phyloP scores from a whole-genome alignment of 2,329 filamentous ascomycete genomes.

The Aspergillus aculeatinus region DNA sequence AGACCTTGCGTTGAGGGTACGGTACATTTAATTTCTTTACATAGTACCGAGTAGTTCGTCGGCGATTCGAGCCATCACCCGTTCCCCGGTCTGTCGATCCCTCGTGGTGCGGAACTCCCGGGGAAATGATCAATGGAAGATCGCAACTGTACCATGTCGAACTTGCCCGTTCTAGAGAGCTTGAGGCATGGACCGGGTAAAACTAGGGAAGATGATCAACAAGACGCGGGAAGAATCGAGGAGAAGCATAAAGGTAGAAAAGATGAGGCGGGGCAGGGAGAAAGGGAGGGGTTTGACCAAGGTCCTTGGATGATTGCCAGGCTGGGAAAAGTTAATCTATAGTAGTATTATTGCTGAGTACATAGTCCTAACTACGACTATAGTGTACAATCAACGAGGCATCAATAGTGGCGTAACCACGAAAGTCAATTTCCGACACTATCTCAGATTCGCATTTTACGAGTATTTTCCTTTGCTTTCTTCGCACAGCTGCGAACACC shows the following conservation, averaged over 20 bases:
- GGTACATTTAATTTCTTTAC: no score
- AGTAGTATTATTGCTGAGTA: no score
- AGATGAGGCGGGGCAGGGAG: no score
- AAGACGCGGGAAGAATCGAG: neutral
- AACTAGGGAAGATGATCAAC: neutral
- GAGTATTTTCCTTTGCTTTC: neutral
- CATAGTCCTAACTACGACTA: no score
- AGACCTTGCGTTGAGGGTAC: neutral
- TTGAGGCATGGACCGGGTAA: neutral
- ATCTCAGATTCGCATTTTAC: neutral
- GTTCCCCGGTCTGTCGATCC: neutral
- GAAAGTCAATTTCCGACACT: slow-evolving; percentile 12
- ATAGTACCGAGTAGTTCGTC: neutral
- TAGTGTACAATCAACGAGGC: no score
- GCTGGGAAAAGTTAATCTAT: neutral
- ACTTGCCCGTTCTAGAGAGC: neutral
- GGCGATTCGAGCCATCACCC: neutral
- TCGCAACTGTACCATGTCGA: neutral
- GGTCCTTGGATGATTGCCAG: neutral
- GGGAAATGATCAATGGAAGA: neutral
- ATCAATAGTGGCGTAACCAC: slow-evolving; percentile 13
- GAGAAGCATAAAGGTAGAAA: no score
- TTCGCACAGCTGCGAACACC: neutral
- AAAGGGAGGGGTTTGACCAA: neutral
- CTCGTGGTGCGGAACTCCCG: neutral